Evolutionary conservation across 257 asterid species (phyloP), one percentile per base, ranked within the genome.

Genomic region (Ligustrum vulgare): DNA sequence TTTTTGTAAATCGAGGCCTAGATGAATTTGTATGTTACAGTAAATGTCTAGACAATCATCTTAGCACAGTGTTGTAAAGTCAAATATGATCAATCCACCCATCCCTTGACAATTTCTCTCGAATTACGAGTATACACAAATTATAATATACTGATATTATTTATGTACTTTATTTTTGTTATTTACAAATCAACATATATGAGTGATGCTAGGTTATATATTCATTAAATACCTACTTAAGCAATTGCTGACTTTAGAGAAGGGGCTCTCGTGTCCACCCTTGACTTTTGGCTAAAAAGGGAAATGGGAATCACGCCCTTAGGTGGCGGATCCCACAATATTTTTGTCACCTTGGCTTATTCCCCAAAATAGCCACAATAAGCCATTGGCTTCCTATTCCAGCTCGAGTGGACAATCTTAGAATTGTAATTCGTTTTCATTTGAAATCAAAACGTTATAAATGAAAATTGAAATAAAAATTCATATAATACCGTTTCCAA

Each of bases 271-370:
- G 70, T 81, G 83, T 75, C 82, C 74, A 34, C 66, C 69, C 77
- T 79, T 32, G 77, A 79, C 87, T 86, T 83, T 72, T 35, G 71
- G 79, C 75, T 74, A 56, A 45, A 25, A 81, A 79, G 51, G 73
- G 83, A 64, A 60, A 82, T 75, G 8, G 31, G 84, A 78, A 78
- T 76, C 80, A 39, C 77, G 82, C 82, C 73, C 51, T 39, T 79
- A 7, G 39, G 63, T 71, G 39, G 81, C 73, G 78, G 81, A 47
- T 35, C 72, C 82, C 76, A 56, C 63, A 39, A 23, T 3, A 23
- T 79, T 74, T 35, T 16, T 70, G 71, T 69, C 75, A 54, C 72
- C 80, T 70, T 58, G 23, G 66, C 56, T 67, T 54, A 15, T 16
- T 64, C 66, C 22, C 33, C 8, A 60, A 58, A 25, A 31, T 41